Evolutionary conservation across 352 stramenopile species (phyloP).

Genomic region (Blastocystis sp.): DNA sequence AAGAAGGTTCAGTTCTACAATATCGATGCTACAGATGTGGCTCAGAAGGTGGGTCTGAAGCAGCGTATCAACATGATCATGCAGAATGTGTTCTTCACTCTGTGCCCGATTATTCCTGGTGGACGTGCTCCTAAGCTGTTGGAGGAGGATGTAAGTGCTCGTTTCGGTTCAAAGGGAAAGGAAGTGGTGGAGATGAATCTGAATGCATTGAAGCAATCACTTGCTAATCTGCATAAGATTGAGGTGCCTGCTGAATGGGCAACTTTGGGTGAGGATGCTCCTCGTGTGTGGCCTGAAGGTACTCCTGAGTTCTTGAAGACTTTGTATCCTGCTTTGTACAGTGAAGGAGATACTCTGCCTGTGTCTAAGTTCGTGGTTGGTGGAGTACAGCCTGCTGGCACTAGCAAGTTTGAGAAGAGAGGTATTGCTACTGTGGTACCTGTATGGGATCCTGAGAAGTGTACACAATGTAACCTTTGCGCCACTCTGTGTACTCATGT

Average conservation of each 20-base stretch:
- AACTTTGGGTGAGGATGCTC: constrained; percentile 65
- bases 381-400: constrained; percentile 68
- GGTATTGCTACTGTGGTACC: constrained; percentile 66
- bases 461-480: constrained; percentile 72
- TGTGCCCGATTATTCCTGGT: constrained; percentile 42
- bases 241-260: constrained; percentile 67
- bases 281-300: constrained; percentile 68
- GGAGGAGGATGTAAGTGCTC: neutral
- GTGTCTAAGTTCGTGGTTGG: constrained; percentile 69
- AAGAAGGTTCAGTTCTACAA: constrained; percentile 66
- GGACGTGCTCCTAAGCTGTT: constrained; percentile 21
- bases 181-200: constrained; percentile 64
- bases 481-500: constrained; percentile 70
- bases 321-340: constrained; percentile 67
- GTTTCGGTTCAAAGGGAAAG: constrained; percentile 60
- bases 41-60: constrained; percentile 67
- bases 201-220: constrained; percentile 65
- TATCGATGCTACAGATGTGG: constrained; percentile 70
- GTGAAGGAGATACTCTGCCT: constrained; percentile 68
- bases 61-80: constrained; percentile 71
- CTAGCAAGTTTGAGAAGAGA: constrained; percentile 69
- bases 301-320: constrained; percentile 69
- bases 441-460: constrained; percentile 66
- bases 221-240: constrained; percentile 67
- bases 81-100: constrained; percentile 58